A percentile compares a stretch with the other conserved stretches of the same genome.
Conservation (phyloP, 441 rosid species). For the Kokia cookei region DNA sequence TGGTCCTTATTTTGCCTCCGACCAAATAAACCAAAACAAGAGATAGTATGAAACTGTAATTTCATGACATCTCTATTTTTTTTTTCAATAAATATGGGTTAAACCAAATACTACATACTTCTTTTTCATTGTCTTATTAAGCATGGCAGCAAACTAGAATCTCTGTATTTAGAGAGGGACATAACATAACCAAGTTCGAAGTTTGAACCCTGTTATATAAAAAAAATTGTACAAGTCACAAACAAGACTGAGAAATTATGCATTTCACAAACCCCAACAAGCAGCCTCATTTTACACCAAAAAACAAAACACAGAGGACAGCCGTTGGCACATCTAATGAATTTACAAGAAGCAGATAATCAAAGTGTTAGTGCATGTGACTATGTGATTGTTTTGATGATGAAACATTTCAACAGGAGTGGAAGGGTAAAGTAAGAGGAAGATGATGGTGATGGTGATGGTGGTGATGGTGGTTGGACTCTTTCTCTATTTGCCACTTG, state of each 20-base stretch:
- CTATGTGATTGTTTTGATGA: not conserved
- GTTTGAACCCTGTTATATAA: not conserved
- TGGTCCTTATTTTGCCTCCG: too few species aligned
- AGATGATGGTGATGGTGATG: constrained; percentile 15
- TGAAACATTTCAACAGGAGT: constrained; percentile 18
- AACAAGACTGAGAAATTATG: not conserved
- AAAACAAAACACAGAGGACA: too few species aligned
- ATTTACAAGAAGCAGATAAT: too few species aligned
- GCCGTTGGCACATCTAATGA: too few species aligned
- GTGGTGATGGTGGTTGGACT: constrained; percentile 8
- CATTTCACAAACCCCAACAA: not conserved
- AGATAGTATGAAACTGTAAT: too few species aligned
- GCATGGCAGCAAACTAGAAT: not conserved
- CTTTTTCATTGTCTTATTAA: too few species aligned
- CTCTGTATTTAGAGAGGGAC: not conserved
- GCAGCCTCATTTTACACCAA: too few species aligned
- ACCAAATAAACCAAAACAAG: too few species aligned
- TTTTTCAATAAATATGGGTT: too few species aligned
- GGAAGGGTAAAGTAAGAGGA: constrained; percentile 23
- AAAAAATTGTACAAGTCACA: not conserved
- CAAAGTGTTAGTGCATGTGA: too few species aligned
- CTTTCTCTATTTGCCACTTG: constrained; percentile 33
- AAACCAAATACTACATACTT: too few species aligned
- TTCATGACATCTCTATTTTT: too few species aligned
- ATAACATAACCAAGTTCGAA: not conserved